These are phyloP conservation scores for Thinopyrum elongatum DNA, from an alignment of 176 grass and related monocot species.

Conservation along the genomic window DNA sequence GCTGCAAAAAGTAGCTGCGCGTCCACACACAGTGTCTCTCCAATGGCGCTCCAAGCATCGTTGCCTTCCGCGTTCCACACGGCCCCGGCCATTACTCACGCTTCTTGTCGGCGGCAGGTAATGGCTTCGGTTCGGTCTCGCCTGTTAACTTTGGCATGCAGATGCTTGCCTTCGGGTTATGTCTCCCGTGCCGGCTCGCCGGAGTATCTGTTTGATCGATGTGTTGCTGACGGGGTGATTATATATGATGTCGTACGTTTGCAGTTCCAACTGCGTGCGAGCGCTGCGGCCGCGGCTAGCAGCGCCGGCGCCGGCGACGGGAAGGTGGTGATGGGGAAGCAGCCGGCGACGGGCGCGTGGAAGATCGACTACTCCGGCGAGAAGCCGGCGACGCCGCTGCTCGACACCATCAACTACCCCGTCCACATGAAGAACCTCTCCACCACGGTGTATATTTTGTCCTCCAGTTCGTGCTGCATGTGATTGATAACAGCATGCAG, in stretches of 20 bases:
- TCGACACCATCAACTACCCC: conserved; percentile 81
- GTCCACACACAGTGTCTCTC: background rate
- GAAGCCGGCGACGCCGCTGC: conserved; percentile 75
- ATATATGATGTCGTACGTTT: background rate
- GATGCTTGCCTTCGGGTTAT: background rate
- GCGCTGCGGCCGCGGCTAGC: conserved; percentile 20
- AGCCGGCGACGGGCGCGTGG: conserved; percentile 16
- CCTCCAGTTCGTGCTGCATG: background rate
- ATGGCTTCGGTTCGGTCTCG: background rate
- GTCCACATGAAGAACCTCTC: conserved; percentile 97
- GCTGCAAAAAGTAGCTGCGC: background rate
- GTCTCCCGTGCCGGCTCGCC: background rate
- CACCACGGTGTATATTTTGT: conserved; percentile 13
- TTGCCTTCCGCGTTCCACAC: conserved; percentile 43
- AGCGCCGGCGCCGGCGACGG: conserved; percentile 3
- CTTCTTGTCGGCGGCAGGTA: conserved; percentile 59
- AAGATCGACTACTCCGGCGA: conserved; percentile 69
- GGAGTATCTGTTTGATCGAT: background rate
- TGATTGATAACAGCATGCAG: too few species aligned
- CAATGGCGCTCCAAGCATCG: conserved; percentile 27
- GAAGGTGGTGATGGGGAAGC: conserved; percentile 46
- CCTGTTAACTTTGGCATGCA: background rate
- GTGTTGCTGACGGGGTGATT: background rate
- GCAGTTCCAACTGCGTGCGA: conserved; percentile 60
- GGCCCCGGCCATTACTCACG: conserved; percentile 1